A percentile compares a stretch with the other conserved stretches of the same genome.
Conservation (phyloP, 257 asterid species). For the Nicotiana attenuata region DNA sequence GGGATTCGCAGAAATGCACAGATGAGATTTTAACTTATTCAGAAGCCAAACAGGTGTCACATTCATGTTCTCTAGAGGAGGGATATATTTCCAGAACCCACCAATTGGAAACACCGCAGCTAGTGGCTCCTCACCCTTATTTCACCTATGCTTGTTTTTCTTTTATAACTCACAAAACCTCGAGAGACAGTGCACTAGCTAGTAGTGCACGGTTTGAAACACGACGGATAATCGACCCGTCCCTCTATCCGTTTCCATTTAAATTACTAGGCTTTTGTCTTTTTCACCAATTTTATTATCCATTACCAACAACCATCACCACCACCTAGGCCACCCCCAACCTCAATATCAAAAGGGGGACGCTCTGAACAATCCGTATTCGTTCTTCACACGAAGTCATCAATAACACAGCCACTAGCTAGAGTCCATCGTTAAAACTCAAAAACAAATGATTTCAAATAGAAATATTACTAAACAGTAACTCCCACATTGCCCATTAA, state of each 20-base stretch:
- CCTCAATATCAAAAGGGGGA: conserved; percentile 27
- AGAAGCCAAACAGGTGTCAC: too few species aligned
- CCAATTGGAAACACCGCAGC: conserved; percentile 19
- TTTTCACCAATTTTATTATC: conserved; percentile 38
- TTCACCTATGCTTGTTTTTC: conserved; percentile 12
- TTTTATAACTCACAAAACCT: too few species aligned
- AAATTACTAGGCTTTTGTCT: too few species aligned
- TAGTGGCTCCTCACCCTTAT: conserved; percentile 37
- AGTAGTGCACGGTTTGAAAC: too few species aligned
- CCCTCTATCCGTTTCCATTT: too few species aligned
- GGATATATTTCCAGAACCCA: too few species aligned
- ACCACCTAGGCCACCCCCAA: conserved; percentile 20
- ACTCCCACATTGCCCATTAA: conserved; percentile 12
- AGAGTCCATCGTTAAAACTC: neutral
- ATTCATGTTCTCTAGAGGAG: too few species aligned
- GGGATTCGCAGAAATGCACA: too few species aligned
- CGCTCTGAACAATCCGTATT: conserved; percentile 28
- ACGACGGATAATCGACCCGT: too few species aligned
- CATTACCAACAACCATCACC: conserved; percentile 55
- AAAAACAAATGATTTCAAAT: conserved; percentile 8
- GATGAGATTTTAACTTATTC: too few species aligned
- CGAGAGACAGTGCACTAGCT: too few species aligned
- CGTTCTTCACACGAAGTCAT: conserved; percentile 26
- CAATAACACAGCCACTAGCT: conserved; percentile 20
- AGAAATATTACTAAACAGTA: neutral